Base-by-base conservation (phyloP, 441 rosid species). In the Metrosideros polymorpha region DNA sequence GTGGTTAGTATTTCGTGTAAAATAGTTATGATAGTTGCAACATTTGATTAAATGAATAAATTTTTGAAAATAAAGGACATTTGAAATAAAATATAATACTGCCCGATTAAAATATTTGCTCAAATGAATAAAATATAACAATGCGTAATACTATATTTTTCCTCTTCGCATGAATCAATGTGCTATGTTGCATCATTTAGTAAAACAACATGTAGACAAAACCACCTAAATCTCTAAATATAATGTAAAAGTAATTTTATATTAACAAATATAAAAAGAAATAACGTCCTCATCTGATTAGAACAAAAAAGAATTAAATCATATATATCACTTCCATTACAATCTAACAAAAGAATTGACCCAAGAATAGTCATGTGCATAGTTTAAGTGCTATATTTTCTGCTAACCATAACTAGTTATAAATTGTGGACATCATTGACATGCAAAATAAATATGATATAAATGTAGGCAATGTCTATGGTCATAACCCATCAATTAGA, bases 401-500 rank as follows among this genome's bases (percentile, higher is more conserved):
- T 12, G 0, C 75, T 18, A 30, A 2, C 9, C 32, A 61, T 14
- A 45, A 45, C 1, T 59, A 63, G 6, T 30, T 7, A 18, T 30
- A 63, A 17, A 19, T 18, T 17, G 6, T 29, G 10, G 6, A 29
- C 12, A 3, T 32, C 7, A 4, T 27, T 32, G 14, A 2, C 45
- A 18, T 32, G 14, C 7, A 35, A 35, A 18, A 5, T 66, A 4
- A 63, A 32, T 1, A 8, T 1, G 4, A 19, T 19, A 35, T 66
- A 4, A 35, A 35, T 7, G 2, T 9, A 9, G 0, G 12, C 30
- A 12, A 30, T 61, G 42, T 18, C 42, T 8, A 17, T 32, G 12
- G 0, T 30, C 2, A 12, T 17, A 32, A 30, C 39, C 2, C 10
- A 29, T 56, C 2, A 27, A 12, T 56, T 3, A 27, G 0, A 49